Percentiles rank a stretch among this genome's conserved stretches.
phyloP scores from a whole-genome alignment of 2,329 filamentous ascomycete species.

The Sporothrix schenckii region DNA sequence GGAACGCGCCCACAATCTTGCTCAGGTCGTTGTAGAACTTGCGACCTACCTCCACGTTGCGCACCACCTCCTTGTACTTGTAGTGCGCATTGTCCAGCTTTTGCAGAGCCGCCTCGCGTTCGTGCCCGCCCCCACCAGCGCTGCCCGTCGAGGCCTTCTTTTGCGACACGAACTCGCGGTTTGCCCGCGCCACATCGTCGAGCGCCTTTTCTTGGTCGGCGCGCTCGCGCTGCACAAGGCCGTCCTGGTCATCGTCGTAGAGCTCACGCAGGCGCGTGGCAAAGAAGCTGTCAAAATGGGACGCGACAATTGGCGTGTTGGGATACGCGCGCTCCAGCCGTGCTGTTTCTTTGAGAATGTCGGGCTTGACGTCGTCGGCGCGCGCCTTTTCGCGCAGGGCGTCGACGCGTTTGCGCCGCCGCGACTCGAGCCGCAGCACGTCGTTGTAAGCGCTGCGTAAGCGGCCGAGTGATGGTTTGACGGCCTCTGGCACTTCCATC shows the following conservation, averaged over 20 bases:
- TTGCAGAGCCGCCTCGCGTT: conserved; percentile 85
- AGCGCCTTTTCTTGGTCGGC: conserved; percentile 75
- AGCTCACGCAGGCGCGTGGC: conserved; percentile 72
- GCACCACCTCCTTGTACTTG: conserved; percentile 95
- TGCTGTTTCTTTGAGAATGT: conserved; percentile 79
- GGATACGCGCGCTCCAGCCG: conserved; percentile 84
- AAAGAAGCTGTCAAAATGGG: conserved; percentile 91
- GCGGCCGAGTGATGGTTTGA: conserved; percentile 77
- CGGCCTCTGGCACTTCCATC: conserved; percentile 74
- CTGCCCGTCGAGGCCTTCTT: conserved; percentile 63
- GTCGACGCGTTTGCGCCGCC: conserved; percentile 78
- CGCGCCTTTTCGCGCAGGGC: conserved; percentile 76
- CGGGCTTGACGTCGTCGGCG: conserved; percentile 83
- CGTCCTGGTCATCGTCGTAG: conserved; percentile 77
- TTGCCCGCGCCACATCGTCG: conserved; percentile 70
- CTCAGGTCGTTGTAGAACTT: conserved; percentile 98
- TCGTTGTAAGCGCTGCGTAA: conserved; percentile 84
- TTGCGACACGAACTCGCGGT: conserved; percentile 70
- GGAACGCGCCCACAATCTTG: conserved; percentile 79
- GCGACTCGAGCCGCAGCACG: conserved; percentile 77
- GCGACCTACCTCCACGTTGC: conserved; percentile 84
- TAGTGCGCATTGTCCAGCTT: conserved; percentile 87
- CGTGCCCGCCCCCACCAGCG: conserved; percentile 60
- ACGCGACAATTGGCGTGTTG: conserved; percentile 79
- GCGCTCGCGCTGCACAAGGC: conserved; percentile 66